Conservation (phyloP, 2,329 filamentous ascomycete genomes). For the Corynespora cassiicola region DNA sequence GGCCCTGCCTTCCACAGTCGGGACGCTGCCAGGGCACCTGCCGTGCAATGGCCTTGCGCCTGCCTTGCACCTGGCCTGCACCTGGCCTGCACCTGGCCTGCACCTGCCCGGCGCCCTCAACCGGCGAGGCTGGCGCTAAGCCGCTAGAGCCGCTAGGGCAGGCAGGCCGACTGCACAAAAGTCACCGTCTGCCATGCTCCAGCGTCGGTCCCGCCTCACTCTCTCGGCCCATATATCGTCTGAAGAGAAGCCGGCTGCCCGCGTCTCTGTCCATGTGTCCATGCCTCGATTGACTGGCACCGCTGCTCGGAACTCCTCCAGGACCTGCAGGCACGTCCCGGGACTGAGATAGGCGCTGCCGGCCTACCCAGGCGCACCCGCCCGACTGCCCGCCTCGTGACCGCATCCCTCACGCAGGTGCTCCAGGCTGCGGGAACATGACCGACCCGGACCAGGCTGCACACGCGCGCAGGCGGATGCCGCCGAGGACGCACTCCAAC, state of each 20-base stretch:
- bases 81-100: no score
- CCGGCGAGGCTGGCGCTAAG: conserved; percentile 20
- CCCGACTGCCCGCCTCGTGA: conserved; percentile 24
- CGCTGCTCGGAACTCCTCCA: conserved; percentile 1
- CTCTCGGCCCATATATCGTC: no score
- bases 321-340: conserved; percentile 11
- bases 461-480: conserved; percentile 33
- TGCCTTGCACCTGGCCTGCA: no score
- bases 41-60: no score
- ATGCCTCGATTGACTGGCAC: conserved; percentile 8
- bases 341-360: background rate
- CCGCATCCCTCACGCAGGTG: conserved; percentile 13
- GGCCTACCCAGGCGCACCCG: conserved; percentile 13
- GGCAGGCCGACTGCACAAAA: no score
- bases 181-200: conserved; percentile 1
- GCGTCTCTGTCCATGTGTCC: conserved; percentile 10
- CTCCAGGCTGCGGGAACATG: no score
- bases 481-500: conserved; percentile 45
- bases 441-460: conserved; percentile 24
- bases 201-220: conserved; percentile 7
- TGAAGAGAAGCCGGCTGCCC: no score
- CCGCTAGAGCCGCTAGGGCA: conserved; percentile 17
- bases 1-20: no score
- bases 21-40: no score
- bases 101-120: conserved; percentile 16